These are phyloP conservation scores for Arthrocladium fulminans DNA, from an alignment of 2,329 filamentous ascomycete species.

Conservation along the genomic window DNA sequence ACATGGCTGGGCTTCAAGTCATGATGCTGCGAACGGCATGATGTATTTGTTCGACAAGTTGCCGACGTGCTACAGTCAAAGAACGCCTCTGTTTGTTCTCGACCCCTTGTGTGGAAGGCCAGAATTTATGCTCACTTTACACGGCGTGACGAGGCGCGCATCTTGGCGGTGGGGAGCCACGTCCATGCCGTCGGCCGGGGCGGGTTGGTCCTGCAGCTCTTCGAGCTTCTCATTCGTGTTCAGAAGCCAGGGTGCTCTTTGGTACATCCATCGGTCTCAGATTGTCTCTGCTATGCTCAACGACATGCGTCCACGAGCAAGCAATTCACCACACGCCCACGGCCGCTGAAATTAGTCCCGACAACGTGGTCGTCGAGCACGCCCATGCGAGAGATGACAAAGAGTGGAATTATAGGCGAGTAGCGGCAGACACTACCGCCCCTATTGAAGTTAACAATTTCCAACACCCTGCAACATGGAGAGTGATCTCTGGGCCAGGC, in stretches of 20 bases:
- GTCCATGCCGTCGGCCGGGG: background rate
- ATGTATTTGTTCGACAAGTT: too few relatives aligned
- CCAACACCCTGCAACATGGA: slow-evolving; percentile 2
- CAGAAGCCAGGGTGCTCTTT: background rate
- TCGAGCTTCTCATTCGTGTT: slow-evolving; percentile 3
- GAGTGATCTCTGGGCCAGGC: background rate
- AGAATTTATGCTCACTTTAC: too few relatives aligned
- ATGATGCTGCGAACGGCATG: too few relatives aligned
- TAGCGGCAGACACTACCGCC: background rate
- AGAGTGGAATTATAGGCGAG: background rate
- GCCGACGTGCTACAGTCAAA: too few relatives aligned
- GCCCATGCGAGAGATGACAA: background rate
- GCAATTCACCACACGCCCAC: background rate
- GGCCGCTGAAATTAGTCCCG: background rate
- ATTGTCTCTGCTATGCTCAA: background rate
- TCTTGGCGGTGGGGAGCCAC: background rate
- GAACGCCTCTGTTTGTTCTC: too few relatives aligned
- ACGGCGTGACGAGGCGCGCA: background rate
- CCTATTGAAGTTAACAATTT: slow-evolving; percentile 1
- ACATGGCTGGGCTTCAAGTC: too few relatives aligned
- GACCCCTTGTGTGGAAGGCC: too few relatives aligned
- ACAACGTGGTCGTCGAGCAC: background rate
- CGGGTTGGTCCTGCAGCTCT: background rate
- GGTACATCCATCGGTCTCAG: background rate
- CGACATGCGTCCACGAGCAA: too few relatives aligned